Conservation (phyloP, 257 asterid species). For the Solanum appendiculatum region DNA sequence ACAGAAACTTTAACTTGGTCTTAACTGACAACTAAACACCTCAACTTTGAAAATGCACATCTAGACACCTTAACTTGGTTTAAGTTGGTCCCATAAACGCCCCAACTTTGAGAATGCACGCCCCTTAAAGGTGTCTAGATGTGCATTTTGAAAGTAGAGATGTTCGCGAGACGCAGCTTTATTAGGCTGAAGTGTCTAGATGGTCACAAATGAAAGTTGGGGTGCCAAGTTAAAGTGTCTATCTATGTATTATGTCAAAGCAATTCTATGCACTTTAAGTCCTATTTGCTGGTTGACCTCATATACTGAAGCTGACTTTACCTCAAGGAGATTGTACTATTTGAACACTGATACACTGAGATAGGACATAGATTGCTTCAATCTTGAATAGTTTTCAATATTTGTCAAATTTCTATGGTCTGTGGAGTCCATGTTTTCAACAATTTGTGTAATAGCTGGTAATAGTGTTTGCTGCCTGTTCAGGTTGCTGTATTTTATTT, state of each 20-base stretch:
- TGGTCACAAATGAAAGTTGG: no score
- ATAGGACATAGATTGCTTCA: neutral
- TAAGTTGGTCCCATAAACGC: no score
- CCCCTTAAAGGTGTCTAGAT: no score
- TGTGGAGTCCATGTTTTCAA: neutral
- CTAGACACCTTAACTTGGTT: no score
- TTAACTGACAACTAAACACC: no score
- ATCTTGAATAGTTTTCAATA: neutral
- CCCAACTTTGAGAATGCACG: no score
- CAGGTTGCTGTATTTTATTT: constrained; percentile 97
- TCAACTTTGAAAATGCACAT: no score
- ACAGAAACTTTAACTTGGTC: no score
- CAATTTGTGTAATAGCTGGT: neutral
- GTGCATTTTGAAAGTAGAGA: no score
- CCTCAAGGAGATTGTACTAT: neutral
- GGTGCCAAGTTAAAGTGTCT: neutral
- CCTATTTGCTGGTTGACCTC: neutral
- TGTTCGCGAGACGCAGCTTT: no score
- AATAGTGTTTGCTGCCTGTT: neutral
- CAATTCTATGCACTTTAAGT: neutral
- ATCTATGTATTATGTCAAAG: neutral
- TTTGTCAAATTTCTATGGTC: neutral
- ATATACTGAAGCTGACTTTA: neutral
- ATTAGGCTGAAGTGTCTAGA: no score
- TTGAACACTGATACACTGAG: neutral